Conservation (phyloP, 2,329 filamentous ascomycete species). For the Pyrenophora tritici-repentis region DNA sequence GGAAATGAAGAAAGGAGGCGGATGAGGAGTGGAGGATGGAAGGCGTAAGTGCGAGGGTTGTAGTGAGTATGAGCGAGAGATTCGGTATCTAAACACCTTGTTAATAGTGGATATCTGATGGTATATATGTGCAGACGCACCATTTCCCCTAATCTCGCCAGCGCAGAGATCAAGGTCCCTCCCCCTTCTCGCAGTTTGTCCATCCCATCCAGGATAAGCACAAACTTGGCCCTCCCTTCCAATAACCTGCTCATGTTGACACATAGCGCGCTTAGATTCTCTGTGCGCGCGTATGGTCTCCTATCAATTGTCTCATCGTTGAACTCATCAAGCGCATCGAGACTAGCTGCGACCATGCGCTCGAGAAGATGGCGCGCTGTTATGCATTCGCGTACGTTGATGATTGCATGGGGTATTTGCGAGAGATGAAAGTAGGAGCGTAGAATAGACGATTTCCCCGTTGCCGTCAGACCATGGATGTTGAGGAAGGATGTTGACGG, state of each 20-base stretch:
- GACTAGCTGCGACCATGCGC: constrained; percentile 63
- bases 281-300: constrained; percentile 67
- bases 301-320: constrained; percentile 49
- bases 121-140: constrained; percentile 55
- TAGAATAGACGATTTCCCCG: constrained; percentile 79
- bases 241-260: constrained; percentile 73
- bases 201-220: constrained; percentile 85
- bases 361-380: constrained; percentile 79
- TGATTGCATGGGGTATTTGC: constrained; percentile 61
- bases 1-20: constrained; percentile 79
- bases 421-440: constrained; percentile 63
- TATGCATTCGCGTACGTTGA: constrained; percentile 76
- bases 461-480: constrained; percentile 82
- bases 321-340: constrained; percentile 44
- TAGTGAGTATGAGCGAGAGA: constrained; percentile 76
- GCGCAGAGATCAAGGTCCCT: constrained; percentile 75
- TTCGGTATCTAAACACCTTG: constrained; percentile 67
- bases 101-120: constrained; percentile 13
- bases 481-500: constrained; percentile 76
- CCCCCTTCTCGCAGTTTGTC: constrained; percentile 82
- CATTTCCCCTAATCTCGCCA: constrained; percentile 80
- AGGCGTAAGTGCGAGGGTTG: constrained; percentile 71
- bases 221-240: constrained; percentile 64
- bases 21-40: constrained; percentile 69
- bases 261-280: constrained; percentile 76